Base-by-base conservation (phyloP, 2,329 filamentous ascomycete genomes). In the Tolypocladium album region DNA sequence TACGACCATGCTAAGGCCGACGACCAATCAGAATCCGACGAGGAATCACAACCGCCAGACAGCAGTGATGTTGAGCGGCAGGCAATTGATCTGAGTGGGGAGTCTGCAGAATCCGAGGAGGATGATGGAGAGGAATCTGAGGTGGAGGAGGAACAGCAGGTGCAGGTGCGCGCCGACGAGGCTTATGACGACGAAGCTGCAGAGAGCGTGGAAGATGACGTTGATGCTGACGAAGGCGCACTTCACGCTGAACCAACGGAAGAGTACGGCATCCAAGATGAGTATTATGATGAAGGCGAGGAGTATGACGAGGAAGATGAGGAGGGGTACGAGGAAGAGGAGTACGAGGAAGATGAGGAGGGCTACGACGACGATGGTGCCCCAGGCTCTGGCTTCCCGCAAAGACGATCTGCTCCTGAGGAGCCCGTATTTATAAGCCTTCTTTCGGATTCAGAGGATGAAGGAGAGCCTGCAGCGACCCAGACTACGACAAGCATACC, bases 361-460 rank as follows among this genome's bases (percentile, higher is more conserved):
- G 60, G 60, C 13, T 52, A 62, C 39, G 27, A 42, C 8, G 60
- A 61, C 9, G 57, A 47, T 12, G 58, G 57, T 11, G 60, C 52
- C 20, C 43, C 61, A 34, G 56, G 22, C 15, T 55, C 62, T 61
- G 50, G 52, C 34, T 38, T 55, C 43, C 59, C 59, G 31, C 45
- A 60, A 34, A 50, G 42, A 15, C 62, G 65, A 6, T 40, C 66
- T 13, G 62, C 61, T 12, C 61, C 71, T 1, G 68, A 67, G 9
- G 68, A 71, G 9, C 76, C 77, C 1, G 72, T 80, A 4, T 72
- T 80, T 22, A 81, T 82, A 61, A 74, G 74, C 58, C 65, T 82
- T 12, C 68, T 81, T 4, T 79, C 78, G 0, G 77, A 80, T 60
- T 78, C 75, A 2, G 77, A 79, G 55, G 75, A 77, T 58, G 74